Evolutionary conservation across 139 green algal genomes (phyloP), one percentile per base, ranked within the genome.

Genomic region (Diplosphaera chodatii): DNA sequence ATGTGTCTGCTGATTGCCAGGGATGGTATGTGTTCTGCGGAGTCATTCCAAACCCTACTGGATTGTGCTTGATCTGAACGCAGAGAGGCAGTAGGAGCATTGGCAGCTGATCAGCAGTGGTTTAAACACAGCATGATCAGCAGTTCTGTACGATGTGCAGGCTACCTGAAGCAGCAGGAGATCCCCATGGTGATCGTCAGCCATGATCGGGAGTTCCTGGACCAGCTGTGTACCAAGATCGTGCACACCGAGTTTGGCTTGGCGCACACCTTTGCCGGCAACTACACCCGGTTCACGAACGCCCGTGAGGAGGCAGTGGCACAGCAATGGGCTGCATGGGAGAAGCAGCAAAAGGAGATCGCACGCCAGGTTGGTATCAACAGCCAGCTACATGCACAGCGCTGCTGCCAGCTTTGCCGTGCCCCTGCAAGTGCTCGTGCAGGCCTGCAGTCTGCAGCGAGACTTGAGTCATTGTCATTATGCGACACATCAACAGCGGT

Each of bases 321-420:
- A 25, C 82, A 88, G 72, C 91, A 97, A 80, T 94, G 86, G 87
- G 75, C 81, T 0, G 89, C 88, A 1, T 98, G 86, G 74, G 94
- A 98, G 77, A 96, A 94, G 86, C 93, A 98, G 87, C 90, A 96
- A 75, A 98, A 98, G 87, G 95, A 99, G 81, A 88, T 98, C 28
- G 73, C 82, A 55, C 82, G 91, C 75, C 87, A 93, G 81, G 77
- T 88, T n/a, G n/a, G n/a, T n/a, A n/a, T n/a, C n/a, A n/a, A n/a
- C n/a, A n/a, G n/a, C n/a, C n/a, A n/a, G n/a, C n/a, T n/a, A n/a
- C n/a, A n/a, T n/a, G n/a, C n/a, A n/a, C n/a, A n/a, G n/a, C n/a
- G n/a, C n/a, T n/a, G n/a, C n/a, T n/a, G n/a, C n/a, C n/a, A n/a
- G n/a, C n/a, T n/a, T n/a, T n/a, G n/a, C n/a, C n/a, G n/a, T n/a